Percentiles rank a stretch among this genome's conserved stretches.
Evolutionary conservation across 208 protist species (phyloP).

Genomic region (Leishmania braziliensis): DNA sequence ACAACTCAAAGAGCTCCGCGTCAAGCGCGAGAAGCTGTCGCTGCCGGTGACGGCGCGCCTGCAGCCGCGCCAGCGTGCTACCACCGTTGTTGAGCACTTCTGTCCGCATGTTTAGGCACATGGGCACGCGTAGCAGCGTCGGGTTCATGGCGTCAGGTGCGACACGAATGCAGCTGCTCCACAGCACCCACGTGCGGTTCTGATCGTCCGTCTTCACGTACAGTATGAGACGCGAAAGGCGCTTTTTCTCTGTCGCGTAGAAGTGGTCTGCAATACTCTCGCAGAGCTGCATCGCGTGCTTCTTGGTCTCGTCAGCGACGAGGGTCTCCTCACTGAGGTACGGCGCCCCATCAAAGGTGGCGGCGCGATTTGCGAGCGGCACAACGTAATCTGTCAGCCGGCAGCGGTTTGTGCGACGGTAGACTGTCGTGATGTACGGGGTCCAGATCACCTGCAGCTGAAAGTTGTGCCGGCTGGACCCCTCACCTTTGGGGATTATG

Average conservation of each 20-base stretch:
- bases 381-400: slow-evolving; percentile 65
- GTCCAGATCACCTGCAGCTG: slow-evolving; percentile 91
- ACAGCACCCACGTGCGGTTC: slow-evolving; percentile 78
- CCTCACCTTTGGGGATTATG: slow-evolving; percentile 83
- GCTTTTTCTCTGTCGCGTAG: slow-evolving; percentile 80
- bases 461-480: slow-evolving; percentile 64
- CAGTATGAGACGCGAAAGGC: slow-evolving; percentile 78
- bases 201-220: slow-evolving; percentile 86
- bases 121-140: slow-evolving; percentile 65
- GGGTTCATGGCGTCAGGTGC: slow-evolving; percentile 76
- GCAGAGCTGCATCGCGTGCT: slow-evolving; percentile 72
- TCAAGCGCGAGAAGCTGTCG: slow-evolving; percentile 78
- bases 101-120: slow-evolving; percentile 63
- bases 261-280: slow-evolving; percentile 87
- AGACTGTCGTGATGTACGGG: slow-evolving; percentile 80
- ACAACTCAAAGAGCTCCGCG: slow-evolving; percentile 72
- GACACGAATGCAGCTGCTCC: slow-evolving; percentile 80
- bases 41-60: slow-evolving; percentile 49
- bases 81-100: slow-evolving; percentile 75
- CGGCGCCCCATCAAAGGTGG: slow-evolving; percentile 86
- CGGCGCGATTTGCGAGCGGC: slow-evolving; percentile 51
- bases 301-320: slow-evolving; percentile 83
- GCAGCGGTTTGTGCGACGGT: slow-evolving; percentile 81
- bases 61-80: slow-evolving; percentile 51
- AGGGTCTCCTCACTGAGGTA: slow-evolving; percentile 83